phyloP scores from a whole-genome alignment of 1,139 yeast species.

The Pneumocystis jirovecii region DNA sequence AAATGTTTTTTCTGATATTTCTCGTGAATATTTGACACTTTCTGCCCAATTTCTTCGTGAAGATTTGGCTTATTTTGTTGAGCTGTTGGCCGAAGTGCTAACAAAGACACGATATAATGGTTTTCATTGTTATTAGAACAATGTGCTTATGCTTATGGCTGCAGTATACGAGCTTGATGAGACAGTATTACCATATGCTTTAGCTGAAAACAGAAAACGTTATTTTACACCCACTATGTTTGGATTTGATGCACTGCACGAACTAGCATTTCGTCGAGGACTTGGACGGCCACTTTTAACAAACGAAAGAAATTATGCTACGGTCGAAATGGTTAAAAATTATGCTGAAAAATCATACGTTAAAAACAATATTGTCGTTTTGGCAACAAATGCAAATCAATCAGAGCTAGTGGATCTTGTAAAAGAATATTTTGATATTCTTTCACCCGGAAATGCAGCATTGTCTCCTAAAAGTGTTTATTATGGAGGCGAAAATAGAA shows the following conservation, averaged over 20 bases:
- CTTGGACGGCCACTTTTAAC: conserved; percentile 73
- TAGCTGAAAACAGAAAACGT: conserved; percentile 43
- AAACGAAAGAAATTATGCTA: conserved; percentile 43
- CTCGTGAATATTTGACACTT: conserved; percentile 74
- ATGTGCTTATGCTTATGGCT: conserved; percentile 31
- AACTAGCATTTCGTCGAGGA: conserved; percentile 72
- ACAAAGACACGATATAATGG: conserved; percentile 17
- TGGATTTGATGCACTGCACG: conserved; percentile 64
- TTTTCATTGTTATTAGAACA: background rate
- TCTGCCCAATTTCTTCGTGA: conserved; percentile 71
- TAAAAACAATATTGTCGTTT: conserved; percentile 53
- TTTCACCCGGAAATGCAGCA: conserved; percentile 43
- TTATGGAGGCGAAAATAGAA: conserved; percentile 61
- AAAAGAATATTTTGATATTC: conserved; percentile 47
- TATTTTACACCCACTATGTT: conserved; percentile 44
- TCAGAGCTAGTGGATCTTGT: conserved; percentile 57
- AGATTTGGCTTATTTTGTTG: conserved; percentile 83
- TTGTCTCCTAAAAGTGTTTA: conserved; percentile 32
- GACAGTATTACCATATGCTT: background rate
- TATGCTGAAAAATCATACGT: conserved; percentile 60
- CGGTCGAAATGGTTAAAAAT: conserved; percentile 50
- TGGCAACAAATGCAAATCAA: conserved; percentile 60
- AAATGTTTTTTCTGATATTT: conserved; percentile 47
- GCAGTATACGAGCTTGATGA: conserved; percentile 19
- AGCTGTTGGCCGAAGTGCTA: conserved; percentile 66